These are phyloP conservation scores for Colletotrichum acutatum DNA, from an alignment of 2,329 filamentous ascomycete genomes.

Conservation along the genomic window DNA sequence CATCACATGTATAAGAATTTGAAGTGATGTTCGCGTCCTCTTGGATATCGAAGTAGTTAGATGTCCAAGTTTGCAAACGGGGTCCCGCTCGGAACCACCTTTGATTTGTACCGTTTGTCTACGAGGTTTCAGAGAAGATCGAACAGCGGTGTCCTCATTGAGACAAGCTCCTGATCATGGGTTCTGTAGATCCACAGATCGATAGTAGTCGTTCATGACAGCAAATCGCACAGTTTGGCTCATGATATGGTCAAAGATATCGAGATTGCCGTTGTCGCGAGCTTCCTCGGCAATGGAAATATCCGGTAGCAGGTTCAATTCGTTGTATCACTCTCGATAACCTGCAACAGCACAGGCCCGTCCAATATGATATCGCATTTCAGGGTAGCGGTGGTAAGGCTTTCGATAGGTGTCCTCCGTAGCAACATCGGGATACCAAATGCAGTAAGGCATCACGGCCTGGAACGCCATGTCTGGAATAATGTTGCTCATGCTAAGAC, in stretches of 20 bases:
- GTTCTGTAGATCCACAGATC: constrained; percentile 36
- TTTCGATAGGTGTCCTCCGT: constrained; percentile 49
- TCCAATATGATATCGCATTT: constrained; percentile 49
- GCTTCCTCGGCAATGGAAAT: constrained; percentile 50
- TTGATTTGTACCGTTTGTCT: no score
- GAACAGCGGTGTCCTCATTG: constrained; percentile 49
- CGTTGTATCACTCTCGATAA: constrained; percentile 46
- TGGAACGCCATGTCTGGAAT: constrained; percentile 41
- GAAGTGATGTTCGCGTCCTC: constrained; percentile 44
- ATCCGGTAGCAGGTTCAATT: constrained; percentile 50
- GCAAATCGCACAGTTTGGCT: constrained; percentile 39
- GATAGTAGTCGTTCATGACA: constrained; percentile 51
- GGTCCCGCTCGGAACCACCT: background rate
- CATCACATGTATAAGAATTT: no score
- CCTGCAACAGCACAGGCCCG: constrained; percentile 52
- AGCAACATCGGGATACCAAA: constrained; percentile 52
- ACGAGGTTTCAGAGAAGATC: no score
- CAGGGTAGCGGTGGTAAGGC: constrained; percentile 45
- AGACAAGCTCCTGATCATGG: constrained; percentile 36
- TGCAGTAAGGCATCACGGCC: constrained; percentile 49
- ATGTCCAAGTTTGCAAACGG: no score
- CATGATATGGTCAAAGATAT: constrained; percentile 47
- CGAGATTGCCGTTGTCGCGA: constrained; percentile 39
- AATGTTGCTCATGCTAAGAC: constrained; percentile 43
- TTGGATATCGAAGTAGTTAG: constrained; percentile 40